Conservation (phyloP, 163 green algal species). For the Scenedesmus sp. region DNA sequence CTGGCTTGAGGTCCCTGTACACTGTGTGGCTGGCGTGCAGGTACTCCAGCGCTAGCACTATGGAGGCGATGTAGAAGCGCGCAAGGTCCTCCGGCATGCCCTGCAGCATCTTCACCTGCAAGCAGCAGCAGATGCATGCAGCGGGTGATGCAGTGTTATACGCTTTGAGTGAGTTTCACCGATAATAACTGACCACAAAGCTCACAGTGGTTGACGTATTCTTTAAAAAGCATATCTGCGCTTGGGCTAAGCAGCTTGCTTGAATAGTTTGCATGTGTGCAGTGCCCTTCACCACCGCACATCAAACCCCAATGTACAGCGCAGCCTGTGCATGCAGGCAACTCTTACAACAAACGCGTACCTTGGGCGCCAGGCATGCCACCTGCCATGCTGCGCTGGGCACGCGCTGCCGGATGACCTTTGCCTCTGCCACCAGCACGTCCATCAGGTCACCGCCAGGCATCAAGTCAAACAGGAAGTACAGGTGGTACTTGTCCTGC, state of each 20-base stretch:
- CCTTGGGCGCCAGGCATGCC: constrained; percentile 40
- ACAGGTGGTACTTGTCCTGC: constrained; percentile 92
- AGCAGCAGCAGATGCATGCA: background rate
- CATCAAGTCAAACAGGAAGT: constrained; percentile 96
- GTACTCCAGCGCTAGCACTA: constrained; percentile 96
- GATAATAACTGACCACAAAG: too few species aligned
- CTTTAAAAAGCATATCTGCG: too few species aligned
- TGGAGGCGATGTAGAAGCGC: constrained; percentile 92
- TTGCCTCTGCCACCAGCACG: constrained; percentile 93
- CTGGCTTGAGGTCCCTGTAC: constrained; percentile 98
- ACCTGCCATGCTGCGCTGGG: constrained; percentile 72
- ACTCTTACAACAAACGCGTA: background rate
- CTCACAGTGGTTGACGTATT: too few species aligned
- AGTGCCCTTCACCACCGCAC: background rate
- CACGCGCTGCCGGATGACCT: constrained; percentile 86
- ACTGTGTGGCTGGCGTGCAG: constrained; percentile 95
- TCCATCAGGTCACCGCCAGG: constrained; percentile 96
- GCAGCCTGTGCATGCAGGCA: background rate
- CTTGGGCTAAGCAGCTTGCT: background rate
- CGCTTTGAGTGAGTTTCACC: too few species aligned
- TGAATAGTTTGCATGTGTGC: background rate
- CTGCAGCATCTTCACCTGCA: constrained; percentile 81
- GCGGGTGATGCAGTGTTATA: too few species aligned
- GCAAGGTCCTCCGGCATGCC: constrained; percentile 91
- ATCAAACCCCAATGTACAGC: background rate